Conservation (phyloP, 768 basidiomycete genomes). For the Suillus placidus region DNA sequence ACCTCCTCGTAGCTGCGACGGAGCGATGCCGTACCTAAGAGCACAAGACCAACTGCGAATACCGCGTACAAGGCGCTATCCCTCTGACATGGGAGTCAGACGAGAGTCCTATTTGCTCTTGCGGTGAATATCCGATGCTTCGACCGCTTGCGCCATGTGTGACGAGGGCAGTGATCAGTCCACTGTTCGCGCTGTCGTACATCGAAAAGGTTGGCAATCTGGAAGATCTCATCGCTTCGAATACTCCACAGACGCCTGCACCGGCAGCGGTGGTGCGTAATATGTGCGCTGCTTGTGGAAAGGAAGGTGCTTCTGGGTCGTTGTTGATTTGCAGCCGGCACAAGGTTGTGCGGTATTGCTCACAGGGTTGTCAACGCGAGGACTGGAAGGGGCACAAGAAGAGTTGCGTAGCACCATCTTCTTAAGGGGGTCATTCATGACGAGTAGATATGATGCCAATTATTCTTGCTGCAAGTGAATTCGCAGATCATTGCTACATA, state of each 20-base stretch:
- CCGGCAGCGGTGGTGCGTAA: background rate
- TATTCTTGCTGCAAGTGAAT: background rate
- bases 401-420: conserved; percentile 22
- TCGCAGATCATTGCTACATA: no score
- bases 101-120: conserved; percentile 50
- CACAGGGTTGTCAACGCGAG: conserved; percentile 44
- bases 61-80: conserved; percentile 34
- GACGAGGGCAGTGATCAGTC: conserved; percentile 54
- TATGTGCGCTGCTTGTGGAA: conserved; percentile 16
- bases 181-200: conserved; percentile 55
- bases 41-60: conserved; percentile 52
- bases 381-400: conserved; percentile 52
- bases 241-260: background rate
- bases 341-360: conserved; percentile 45
- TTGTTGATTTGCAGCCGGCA: no score
- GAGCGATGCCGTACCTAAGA: conserved; percentile 59
- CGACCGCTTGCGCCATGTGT: conserved; percentile 41
- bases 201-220: conserved; percentile 41
- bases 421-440: background rate
- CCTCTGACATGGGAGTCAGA: conserved; percentile 43
- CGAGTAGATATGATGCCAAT: background rate
- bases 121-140: conserved; percentile 46
- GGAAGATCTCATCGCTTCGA: background rate
- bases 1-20: conserved; percentile 50
- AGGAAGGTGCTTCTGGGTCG: no score